phyloP scores from a whole-genome alignment of 2,329 filamentous ascomycete species.

The Chaetomium olivaceum region DNA sequence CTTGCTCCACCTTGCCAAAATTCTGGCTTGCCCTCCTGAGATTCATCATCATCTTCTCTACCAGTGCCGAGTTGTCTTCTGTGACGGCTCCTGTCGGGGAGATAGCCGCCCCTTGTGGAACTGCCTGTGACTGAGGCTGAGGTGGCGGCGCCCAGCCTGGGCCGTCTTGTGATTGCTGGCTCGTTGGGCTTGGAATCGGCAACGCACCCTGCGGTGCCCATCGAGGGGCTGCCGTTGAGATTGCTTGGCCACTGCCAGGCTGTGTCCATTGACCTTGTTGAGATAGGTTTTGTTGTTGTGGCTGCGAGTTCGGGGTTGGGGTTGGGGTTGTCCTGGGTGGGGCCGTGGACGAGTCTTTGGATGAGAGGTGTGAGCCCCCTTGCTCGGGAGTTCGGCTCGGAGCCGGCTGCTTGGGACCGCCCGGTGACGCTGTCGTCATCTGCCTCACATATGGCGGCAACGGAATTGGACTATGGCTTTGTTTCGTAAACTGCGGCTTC shows the following conservation, averaged over 20 bases:
- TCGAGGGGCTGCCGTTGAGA: neutral
- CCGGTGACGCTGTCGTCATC: slow-evolving; percentile 14
- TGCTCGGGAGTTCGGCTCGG: slow-evolving; percentile 23
- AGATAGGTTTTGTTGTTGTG: neutral
- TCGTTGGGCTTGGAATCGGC: slow-evolving; percentile 3
- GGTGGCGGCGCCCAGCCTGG: neutral
- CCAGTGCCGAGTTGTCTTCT: slow-evolving; percentile 48
- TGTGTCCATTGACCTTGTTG: neutral
- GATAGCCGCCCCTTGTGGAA: neutral
- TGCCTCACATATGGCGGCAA: slow-evolving; percentile 31
- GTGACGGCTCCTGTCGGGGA: neutral
- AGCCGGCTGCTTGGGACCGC: slow-evolving; percentile 17
- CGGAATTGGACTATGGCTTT: slow-evolving; percentile 34
- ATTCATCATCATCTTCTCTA: slow-evolving; percentile 56
- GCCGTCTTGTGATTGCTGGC: slow-evolving; percentile 5
- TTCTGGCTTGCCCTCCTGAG: slow-evolving; percentile 45
- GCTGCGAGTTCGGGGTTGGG: neutral
- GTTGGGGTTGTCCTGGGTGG: neutral
- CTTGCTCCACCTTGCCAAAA: slow-evolving; percentile 9
- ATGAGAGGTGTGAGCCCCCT: slow-evolving; percentile 11
- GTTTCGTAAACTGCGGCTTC: slow-evolving; percentile 29
- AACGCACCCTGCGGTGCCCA: neutral
- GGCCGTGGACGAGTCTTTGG: slow-evolving; percentile 2
- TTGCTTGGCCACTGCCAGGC: neutral
- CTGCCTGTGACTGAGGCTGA: neutral